A percentile compares a stretch with the other conserved stretches of the same genome.
These are phyloP conservation scores for Dendrobium nobile DNA, from an alignment of 106 monocot species.

Conservation along the genomic window DNA sequence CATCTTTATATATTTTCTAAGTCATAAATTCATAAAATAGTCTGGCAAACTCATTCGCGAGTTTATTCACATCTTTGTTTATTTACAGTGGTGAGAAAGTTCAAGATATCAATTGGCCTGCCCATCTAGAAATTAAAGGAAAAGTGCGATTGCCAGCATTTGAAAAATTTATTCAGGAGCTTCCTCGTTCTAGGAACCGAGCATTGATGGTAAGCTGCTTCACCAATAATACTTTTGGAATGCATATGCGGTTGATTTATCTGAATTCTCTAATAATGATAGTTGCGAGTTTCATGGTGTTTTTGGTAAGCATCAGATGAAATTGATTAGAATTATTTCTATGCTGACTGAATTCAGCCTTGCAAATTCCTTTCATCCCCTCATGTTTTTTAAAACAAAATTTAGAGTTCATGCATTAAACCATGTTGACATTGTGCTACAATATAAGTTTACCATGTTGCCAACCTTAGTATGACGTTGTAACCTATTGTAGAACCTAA, in stretches of 20 bases:
- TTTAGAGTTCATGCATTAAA: neutral
- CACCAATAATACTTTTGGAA: conserved; percentile 2
- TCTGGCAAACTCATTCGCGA: neutral
- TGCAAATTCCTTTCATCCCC: neutral
- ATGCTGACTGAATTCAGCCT: neutral
- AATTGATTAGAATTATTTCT: neutral
- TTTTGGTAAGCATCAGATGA: neutral
- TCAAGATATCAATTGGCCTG: conserved; percentile 52
- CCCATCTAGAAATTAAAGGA: conserved; percentile 68
- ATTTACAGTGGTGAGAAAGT: conserved; percentile 62
- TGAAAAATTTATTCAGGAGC: conserved; percentile 86
- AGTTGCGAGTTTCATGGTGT: neutral
- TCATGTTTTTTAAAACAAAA: neutral
- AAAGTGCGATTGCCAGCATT: conserved; percentile 71
- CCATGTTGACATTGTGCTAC: neutral
- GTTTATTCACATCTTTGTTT: neutral
- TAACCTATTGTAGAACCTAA: no score
- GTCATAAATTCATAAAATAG: neutral
- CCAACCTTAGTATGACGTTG: neutral
- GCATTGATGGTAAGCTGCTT: conserved; percentile 50
- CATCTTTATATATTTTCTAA: neutral
- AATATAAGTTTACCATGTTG: neutral
- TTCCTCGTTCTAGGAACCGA: conserved; percentile 70
- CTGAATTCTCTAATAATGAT: neutral
- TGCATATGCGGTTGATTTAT: neutral